Conservation (phyloP, 225 moss, liverwort and hornwort genomes). For the Pseudisothecium myosuroides region DNA sequence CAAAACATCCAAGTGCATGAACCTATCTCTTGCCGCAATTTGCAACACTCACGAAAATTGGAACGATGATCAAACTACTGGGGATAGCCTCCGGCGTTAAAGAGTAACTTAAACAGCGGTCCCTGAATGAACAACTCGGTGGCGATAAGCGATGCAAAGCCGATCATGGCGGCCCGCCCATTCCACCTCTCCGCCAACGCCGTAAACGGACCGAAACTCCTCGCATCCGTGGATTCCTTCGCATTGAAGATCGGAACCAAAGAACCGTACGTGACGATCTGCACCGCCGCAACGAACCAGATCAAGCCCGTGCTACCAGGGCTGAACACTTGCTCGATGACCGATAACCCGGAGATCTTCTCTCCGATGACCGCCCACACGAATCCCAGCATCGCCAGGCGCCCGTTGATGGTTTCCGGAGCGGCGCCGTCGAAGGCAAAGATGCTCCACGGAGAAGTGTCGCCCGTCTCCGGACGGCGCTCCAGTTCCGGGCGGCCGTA, state of each 20-base stretch:
- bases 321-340: constrained; percentile 12
- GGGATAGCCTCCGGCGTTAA: constrained; percentile 17
- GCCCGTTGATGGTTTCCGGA: constrained; percentile 39
- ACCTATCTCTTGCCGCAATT: background rate
- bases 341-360: constrained; percentile 11
- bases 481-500: constrained; percentile 45
- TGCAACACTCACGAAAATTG: background rate
- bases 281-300: constrained; percentile 23
- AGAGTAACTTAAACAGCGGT: constrained; percentile 3
- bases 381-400: constrained; percentile 39
- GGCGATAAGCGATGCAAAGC: constrained; percentile 21
- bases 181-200: constrained; percentile 44
- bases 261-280: constrained; percentile 27
- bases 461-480: constrained; percentile 46
- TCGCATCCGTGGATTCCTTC: constrained; percentile 26
- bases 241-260: constrained; percentile 37
- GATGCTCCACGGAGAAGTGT: constrained; percentile 22
- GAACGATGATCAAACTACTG: background rate
- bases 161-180: constrained; percentile 34
- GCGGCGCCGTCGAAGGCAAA: constrained; percentile 47
- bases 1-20: too few relatives aligned
- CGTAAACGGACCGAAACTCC: constrained; percentile 37
- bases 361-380: constrained; percentile 27
- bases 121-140: constrained; percentile 22
- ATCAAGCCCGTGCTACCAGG: constrained; percentile 21